phyloP scores from a whole-genome alignment of 306 rosid species.

The Acacia melanoxylon region DNA sequence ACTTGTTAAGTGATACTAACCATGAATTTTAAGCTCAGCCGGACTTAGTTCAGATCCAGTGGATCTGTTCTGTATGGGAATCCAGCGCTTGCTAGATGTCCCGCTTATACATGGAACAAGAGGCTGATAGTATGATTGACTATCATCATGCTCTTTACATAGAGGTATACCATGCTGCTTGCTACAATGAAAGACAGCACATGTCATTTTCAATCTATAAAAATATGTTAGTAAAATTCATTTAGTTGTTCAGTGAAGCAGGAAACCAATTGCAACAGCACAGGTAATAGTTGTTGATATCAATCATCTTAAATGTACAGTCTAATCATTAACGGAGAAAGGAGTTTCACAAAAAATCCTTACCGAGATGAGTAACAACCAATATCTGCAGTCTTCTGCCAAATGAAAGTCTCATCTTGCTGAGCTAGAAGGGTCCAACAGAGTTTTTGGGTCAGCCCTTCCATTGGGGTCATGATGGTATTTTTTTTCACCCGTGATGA shows the following conservation, averaged over 20 bases:
- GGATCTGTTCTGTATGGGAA: constrained; percentile 83
- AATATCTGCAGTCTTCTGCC: constrained; percentile 87
- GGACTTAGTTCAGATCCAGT: constrained; percentile 58
- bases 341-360: constrained; percentile 38
- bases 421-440: constrained; percentile 96
- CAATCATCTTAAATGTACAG: constrained; percentile 25
- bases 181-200: constrained; percentile 49
- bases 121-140: constrained; percentile 69
- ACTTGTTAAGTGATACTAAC: constrained; percentile 57
- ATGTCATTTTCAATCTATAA: constrained; percentile 19
- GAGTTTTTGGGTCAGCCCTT: constrained; percentile 66
- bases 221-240: background rate
- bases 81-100: constrained; percentile 79
- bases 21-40: constrained; percentile 84
- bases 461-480: constrained; percentile 58
- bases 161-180: constrained; percentile 60
- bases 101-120: constrained; percentile 89
- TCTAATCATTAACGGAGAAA: constrained; percentile 5
- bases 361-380: constrained; percentile 82
- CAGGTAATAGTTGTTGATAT: constrained; percentile 22
- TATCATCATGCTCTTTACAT: constrained; percentile 67
- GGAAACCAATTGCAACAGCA: constrained; percentile 32
- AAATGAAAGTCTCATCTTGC: constrained; percentile 84
- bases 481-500: constrained; percentile 56
- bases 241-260: constrained; percentile 31